Evolutionary conservation across 208 protist species (phyloP).

Genomic region (Trypanosoma mega): DNA sequence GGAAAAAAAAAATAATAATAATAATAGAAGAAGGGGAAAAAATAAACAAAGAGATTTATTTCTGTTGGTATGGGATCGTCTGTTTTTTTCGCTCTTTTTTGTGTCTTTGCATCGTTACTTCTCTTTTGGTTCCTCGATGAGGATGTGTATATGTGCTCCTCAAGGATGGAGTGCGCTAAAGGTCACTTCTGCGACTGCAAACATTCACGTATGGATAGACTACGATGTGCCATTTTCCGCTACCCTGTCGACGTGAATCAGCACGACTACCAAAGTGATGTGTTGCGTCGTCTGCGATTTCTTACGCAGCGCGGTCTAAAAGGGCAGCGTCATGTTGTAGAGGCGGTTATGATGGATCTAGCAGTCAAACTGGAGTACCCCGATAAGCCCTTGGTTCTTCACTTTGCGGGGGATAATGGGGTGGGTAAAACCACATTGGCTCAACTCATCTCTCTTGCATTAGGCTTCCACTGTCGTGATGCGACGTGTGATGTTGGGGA

Average conservation of each 20-base stretch:
- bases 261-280: constrained; percentile 37
- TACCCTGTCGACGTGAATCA: constrained; percentile 18
- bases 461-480: constrained; percentile 52
- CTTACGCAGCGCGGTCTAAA: constrained; percentile 33
- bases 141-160: background rate
- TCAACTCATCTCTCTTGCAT: constrained; percentile 65
- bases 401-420: constrained; percentile 84
- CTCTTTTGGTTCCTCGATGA: background rate
- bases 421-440: constrained; percentile 76
- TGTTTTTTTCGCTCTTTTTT: too few relatives aligned
- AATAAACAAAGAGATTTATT: too few relatives aligned
- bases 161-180: background rate
- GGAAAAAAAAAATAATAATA: too few relatives aligned
- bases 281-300: constrained; percentile 27
- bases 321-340: constrained; percentile 45
- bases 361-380: constrained; percentile 47
- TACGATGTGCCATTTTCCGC: constrained; percentile 12
- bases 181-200: constrained; percentile 8
- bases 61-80: too few relatives aligned
- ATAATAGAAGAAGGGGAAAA: constrained; percentile 14
- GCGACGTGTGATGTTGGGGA: constrained; percentile 42
- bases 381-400: constrained; percentile 51
- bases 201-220: background rate
- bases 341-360: constrained; percentile 36
- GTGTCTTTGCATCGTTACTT: too few relatives aligned